Evolutionary conservation across 495 filamentous ascomycete species (phyloP).

Genomic region (Aspergillus bridgeri): DNA sequence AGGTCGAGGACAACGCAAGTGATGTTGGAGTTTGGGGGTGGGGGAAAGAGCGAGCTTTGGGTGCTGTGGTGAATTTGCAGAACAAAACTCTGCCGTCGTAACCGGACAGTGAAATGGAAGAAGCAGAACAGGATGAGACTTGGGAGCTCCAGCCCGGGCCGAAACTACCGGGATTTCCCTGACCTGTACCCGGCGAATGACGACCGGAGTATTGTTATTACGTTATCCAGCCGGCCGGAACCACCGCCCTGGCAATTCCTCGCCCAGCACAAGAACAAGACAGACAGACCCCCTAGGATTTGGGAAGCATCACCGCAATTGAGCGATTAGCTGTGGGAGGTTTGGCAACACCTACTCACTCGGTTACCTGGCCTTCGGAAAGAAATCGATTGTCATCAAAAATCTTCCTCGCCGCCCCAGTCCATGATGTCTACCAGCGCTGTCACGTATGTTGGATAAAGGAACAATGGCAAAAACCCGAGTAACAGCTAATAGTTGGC

Average conservation of each 20-base stretch:
- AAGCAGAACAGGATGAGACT: conserved; percentile 14
- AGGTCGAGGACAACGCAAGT: neutral
- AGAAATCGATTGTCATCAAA: neutral
- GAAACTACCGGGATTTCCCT: conserved; percentile 32
- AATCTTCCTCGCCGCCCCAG: neutral
- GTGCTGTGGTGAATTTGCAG: neutral
- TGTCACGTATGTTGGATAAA: conserved; percentile 30
- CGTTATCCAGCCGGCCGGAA: conserved; percentile 20
- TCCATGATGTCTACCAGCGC: conserved; percentile 37
- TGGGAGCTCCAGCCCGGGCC: conserved; percentile 23
- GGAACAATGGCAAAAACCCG: neutral
- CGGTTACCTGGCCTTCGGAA: neutral
- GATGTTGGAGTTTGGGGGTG: neutral
- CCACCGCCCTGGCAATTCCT: conserved; percentile 24
- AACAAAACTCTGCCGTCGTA: neutral
- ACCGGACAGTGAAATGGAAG: neutral
- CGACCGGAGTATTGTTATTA: conserved; percentile 41
- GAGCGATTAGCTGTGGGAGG: neutral
- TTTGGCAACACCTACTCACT: neutral
- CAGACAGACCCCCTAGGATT: too few species aligned
- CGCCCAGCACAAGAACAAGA: neutral
- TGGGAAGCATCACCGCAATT: neutral
- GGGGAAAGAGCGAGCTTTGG: neutral
- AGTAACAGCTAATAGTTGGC: neutral
- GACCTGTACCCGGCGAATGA: conserved; percentile 24